Evolutionary conservation across 2,329 filamentous ascomycete species (phyloP).

Genomic region (Epichloe typhina): DNA sequence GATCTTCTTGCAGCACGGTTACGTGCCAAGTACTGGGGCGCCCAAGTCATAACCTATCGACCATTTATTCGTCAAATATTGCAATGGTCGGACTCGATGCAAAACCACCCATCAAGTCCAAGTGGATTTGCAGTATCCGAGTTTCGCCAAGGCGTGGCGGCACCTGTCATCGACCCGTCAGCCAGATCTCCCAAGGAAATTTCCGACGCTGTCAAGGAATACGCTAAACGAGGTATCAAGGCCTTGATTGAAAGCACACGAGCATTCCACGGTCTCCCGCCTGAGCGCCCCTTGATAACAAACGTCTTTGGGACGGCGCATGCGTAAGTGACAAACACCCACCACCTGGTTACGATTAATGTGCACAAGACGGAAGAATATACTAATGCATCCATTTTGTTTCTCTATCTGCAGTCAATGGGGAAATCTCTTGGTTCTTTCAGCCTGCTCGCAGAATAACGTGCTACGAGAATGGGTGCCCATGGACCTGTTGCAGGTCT

Average conservation of each 20-base stretch:
- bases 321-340: constrained; percentile 54
- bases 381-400: background rate
- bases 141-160: constrained; percentile 23
- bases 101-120: constrained; percentile 20
- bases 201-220: constrained; percentile 33
- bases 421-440: constrained; percentile 84
- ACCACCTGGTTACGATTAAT: background rate
- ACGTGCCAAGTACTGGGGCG: constrained; percentile 90
- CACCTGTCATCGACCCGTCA: constrained; percentile 24
- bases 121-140: constrained; percentile 21
- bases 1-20: constrained; percentile 76
- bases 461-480: constrained; percentile 46
- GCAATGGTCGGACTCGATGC: constrained; percentile 28
- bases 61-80: constrained; percentile 53
- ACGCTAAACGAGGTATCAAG: constrained; percentile 50
- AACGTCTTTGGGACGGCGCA: constrained; percentile 93
- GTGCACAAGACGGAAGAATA: background rate
- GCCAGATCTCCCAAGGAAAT: constrained; percentile 26
- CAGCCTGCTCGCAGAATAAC: constrained; percentile 61
- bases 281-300: constrained; percentile 69
- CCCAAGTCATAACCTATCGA: constrained; percentile 76
- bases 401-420: constrained; percentile 57
- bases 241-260: constrained; percentile 75
- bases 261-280: constrained; percentile 56
- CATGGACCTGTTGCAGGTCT: constrained; percentile 36